Base-by-base conservation (phyloP, 108 stramenopile species). In the Fragilariopsis cylindrus region DNA sequence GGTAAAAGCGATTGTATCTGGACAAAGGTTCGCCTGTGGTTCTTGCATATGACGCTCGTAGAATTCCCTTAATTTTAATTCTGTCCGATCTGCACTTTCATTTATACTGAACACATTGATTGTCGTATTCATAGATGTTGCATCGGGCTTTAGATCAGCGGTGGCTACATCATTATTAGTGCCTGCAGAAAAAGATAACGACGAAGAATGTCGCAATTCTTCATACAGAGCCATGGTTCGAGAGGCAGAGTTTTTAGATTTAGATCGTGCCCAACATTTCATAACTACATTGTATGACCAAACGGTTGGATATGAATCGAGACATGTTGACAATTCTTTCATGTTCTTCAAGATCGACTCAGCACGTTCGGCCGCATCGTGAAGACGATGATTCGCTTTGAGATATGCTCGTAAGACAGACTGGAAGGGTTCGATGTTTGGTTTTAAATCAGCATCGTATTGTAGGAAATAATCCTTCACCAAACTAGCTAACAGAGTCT, bases 371-470 rank as follows among this genome's bases (percentile, higher is more conserved):
- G 81, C 76, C 8, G 81, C 81, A 57, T 82, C 76, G 39, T 56
- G 48, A 6, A 63, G 41, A 13, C 62, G 62, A 19, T 73, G 67
- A 57, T 71, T 63, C 18, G 72, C 72, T 48, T 68, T 73, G 66
- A 67, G 62, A 69, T 79, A 79, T 5, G 72, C 78, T 4, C 60
- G 48, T 47, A 79, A 50, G 16, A 79, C 78, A 19, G 65, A 69
- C 70, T 69, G 71, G 62, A 79, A 79, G 30, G 78, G 78, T 46
- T 21, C 60, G 18, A 79, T 19, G 16, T 57, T 55, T 3, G 78
- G 78, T 48, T 79, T 79, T 30, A 79, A 65, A 67, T 73, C 70
- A 16, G 78, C 78, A 44, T 79, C 78, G 48, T 60, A 79, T 53
- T 79, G 78, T 12, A 39, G 16, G 3, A 57, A 48, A 73, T 79